These are phyloP conservation scores for Daldinia sp. DNA, from an alignment of 2,329 filamentous ascomycete genomes.

Conservation along the genomic window DNA sequence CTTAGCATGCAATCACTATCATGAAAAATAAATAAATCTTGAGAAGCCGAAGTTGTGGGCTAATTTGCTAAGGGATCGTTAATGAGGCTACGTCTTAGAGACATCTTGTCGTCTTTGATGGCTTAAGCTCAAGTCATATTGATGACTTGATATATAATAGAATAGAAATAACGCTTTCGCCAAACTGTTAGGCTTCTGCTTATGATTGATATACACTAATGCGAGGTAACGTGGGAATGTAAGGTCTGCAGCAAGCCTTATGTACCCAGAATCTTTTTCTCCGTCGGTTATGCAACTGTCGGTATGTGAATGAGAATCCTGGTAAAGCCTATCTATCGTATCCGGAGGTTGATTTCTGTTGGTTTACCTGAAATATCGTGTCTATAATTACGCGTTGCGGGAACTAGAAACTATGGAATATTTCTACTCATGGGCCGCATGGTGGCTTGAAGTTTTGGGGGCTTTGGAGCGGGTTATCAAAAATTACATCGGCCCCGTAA, in stretches of 20 bases:
- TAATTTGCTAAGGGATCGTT: no score
- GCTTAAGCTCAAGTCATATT: no score
- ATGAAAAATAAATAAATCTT: no score
- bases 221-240: not conserved
- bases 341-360: not conserved
- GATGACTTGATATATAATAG: not conserved
- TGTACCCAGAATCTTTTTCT: not conserved
- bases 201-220: slow-evolving; percentile 6
- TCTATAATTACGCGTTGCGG: not conserved
- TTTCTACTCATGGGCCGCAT: not conserved
- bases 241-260: not conserved
- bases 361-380: not conserved
- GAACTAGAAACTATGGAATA: not conserved
- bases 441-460: not conserved
- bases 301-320: slow-evolving; percentile 15
- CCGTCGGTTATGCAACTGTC: slow-evolving; percentile 17
- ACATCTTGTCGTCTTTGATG: no score
- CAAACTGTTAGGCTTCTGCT: no score
- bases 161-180: no score
- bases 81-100: no score
- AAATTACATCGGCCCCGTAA: not conserved
- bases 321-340: slow-evolving; percentile 23
- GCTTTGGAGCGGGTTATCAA: not conserved
- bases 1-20: no score
- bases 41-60: no score